These are phyloP conservation scores for Arabidopsis thaliana DNA, from an alignment of 345 rosid species.

Conservation along the genomic window TAIR10.1 NC_003075.7:12186001-12186500, in stretches of 20 bases:
- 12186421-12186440: conserved; percentile 46
- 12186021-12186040: conserved; percentile 44
- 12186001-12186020: conserved; percentile 14
- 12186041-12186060: not conserved
- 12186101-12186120: conserved; percentile 48
- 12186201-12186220: conserved; percentile 34
- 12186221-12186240: conserved; percentile 12
- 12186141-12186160: not conserved
- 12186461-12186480: not conserved
- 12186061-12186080: conserved; percentile 37
- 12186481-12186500: not conserved
- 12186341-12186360: conserved; percentile 35
- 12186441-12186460: conserved; percentile 44
- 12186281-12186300: conserved; percentile 12
- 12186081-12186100: conserved; percentile 38
- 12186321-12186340: conserved; percentile 49
- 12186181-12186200: conserved; percentile 7
- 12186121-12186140: not conserved
- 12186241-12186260: conserved; percentile 21
- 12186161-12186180: not conserved
- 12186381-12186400: not conserved
- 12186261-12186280: conserved; percentile 46
- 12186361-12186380: conserved; percentile 42
- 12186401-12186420: not conserved
- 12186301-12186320: conserved; percentile 45